A percentile compares a stretch with the other conserved stretches of the same genome.
Evolutionary conservation across 2,329 filamentous ascomycete genomes (phyloP).

Genomic region (Curvularia spicifera): DNA sequence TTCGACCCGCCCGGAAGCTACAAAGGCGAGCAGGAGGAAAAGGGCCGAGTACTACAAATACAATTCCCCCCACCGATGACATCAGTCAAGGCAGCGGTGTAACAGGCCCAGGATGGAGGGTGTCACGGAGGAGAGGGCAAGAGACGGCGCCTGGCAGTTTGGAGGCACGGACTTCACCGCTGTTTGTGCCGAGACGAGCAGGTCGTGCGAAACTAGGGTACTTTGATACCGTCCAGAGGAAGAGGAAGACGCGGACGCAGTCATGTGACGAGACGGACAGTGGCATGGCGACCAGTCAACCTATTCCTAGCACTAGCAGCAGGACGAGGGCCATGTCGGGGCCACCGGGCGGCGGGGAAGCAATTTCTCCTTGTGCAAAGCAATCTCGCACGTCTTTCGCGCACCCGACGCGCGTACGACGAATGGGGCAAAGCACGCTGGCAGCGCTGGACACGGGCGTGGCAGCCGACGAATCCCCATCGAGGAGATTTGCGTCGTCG

Average conservation of each 20-base stretch:
- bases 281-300: neutral
- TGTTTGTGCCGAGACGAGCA: slow-evolving; percentile 35
- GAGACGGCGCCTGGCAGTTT: slow-evolving; percentile 17
- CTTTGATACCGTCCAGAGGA: slow-evolving; percentile 10
- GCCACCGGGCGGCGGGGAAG: neutral
- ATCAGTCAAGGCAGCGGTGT: slow-evolving; percentile 16
- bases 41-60: slow-evolving; percentile 16
- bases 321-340: slow-evolving; percentile 3
- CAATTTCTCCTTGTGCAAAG: slow-evolving; percentile 3
- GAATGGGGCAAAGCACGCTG: slow-evolving; percentile 31
- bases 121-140: slow-evolving; percentile 25
- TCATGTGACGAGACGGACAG: slow-evolving; percentile 6
- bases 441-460: slow-evolving; percentile 33
- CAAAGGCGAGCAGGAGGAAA: neutral
- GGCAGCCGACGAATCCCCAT: slow-evolving; percentile 24
- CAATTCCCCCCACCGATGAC: slow-evolving; percentile 10
- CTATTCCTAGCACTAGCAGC: neutral
- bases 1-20: slow-evolving; percentile 7
- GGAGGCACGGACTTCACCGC: slow-evolving; percentile 10
- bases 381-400: slow-evolving; percentile 22
- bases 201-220: slow-evolving; percentile 31
- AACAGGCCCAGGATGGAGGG: slow-evolving; percentile 16
- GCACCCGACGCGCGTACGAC: slow-evolving; percentile 29
- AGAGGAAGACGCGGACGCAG: slow-evolving; percentile 2
- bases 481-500: slow-evolving; percentile 26